These are phyloP conservation scores for Plasmodium inui DNA, from an alignment of 169 alveolate genomes.

Conservation along the genomic window DNA sequence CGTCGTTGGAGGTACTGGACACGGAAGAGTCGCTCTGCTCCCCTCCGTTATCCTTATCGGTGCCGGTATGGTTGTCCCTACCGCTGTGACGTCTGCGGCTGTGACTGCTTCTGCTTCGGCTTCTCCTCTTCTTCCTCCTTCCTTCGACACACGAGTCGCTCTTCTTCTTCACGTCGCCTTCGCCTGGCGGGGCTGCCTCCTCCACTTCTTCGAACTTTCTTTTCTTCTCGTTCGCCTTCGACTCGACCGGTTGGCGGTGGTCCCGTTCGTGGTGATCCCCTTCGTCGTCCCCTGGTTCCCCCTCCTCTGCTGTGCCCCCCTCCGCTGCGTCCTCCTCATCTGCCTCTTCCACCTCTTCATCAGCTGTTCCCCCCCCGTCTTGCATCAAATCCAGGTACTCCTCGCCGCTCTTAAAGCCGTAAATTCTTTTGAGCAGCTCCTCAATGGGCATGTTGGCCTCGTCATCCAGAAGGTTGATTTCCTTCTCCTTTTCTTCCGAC, in stretches of 20 bases:
- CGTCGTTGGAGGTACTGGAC: slow-evolving; percentile 26
- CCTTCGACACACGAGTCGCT: not conserved
- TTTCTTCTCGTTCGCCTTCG: slow-evolving; percentile 8
- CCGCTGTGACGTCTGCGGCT: not conserved
- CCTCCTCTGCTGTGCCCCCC: slow-evolving; percentile 1
- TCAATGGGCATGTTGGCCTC: slow-evolving; percentile 48
- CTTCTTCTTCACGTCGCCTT: not conserved
- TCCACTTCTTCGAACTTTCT: not conserved
- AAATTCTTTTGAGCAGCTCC: slow-evolving; percentile 27
- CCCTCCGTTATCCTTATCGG: not conserved
- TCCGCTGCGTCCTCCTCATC: not conserved
- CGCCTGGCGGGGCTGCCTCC: not conserved
- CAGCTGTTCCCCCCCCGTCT: not conserved
- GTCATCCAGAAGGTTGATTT: slow-evolving; percentile 36
- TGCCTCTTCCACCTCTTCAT: not conserved
- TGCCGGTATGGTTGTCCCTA: not conserved
- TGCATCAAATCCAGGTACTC: slow-evolving; percentile 27
- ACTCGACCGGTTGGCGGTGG: not conserved
- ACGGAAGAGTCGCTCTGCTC: not conserved
- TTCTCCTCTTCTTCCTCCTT: slow-evolving; percentile 16
- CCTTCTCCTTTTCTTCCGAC: slow-evolving; percentile 32
- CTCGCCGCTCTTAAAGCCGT: slow-evolving; percentile 20
- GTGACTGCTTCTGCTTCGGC: not conserved
- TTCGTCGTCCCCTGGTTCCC: not conserved
- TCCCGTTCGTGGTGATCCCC: not conserved